Base-by-base conservation (phyloP, 2,329 filamentous ascomycete species). In the Xylaria sp. region DNA sequence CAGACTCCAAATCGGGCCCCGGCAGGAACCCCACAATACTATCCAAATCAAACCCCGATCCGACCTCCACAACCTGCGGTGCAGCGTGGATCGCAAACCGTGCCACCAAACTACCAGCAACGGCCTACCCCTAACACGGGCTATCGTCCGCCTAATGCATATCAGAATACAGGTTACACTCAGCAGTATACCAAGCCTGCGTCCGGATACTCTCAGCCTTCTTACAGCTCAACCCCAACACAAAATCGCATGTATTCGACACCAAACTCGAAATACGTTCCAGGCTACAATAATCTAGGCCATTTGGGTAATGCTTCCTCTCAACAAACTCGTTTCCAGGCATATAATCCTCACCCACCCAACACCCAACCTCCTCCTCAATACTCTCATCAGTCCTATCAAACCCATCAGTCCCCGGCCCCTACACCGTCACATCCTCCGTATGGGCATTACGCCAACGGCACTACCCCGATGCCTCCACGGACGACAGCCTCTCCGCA, bases 131-230 rank as follows among this genome's bases (percentile, higher is more conserved):
- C 74, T 11, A 75, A 75, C n/a, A 79, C 83, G 37, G 78, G 81
- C 58, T 86, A 85, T 70, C 78, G 82, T 31, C 79, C 81, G 35
- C 76, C 81, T 4, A 84, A 82, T 52, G 79, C 81, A 4, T 84
- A 80, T 66, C 74, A 77, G 8, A 78, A 66, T 47, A 54, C 69
- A 15, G 69, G 64, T 50, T 86, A 82, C 65, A 78, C 80, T 4
- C 80, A 82, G 7, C 82, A 83, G 67, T 75, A 84, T 54, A 80
- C 78, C 51, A 87, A 87, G 70, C 76, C 80, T 11, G 81, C 83
- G 60, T 80, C 80, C 7, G 79, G 81, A 0, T 86, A 84, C 60
- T 80, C 81, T 11, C 83, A 86, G 63, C 77, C 77, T 9, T 78
- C 83, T 47, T 85, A 80, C 63, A 78, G 78, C 33, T 78, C 75